Evolutionary conservation across 192 early-diverging fungal genomes (phyloP).

Genomic region (Funneliformis geosporum): DNA sequence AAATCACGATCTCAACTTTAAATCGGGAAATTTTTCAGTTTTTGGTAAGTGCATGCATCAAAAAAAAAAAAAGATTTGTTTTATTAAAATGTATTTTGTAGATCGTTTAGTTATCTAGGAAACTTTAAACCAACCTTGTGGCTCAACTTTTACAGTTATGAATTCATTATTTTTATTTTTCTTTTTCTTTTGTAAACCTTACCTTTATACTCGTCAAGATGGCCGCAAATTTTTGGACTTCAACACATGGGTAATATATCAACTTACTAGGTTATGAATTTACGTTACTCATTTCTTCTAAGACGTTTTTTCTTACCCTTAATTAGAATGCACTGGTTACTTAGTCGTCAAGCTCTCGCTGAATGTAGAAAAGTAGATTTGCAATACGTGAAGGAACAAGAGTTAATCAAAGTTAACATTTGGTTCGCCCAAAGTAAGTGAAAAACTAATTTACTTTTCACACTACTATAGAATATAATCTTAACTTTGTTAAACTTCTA

Average conservation of each 20-base stretch:
- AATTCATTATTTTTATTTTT: no score
- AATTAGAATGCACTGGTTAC: conserved; percentile 52
- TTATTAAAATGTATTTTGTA: no score
- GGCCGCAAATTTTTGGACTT: conserved; percentile 77
- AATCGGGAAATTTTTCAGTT: no score
- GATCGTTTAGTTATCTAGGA: no score
- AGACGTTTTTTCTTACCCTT: not conserved
- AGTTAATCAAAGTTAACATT: conserved; percentile 60
- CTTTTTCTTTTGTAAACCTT: no score
- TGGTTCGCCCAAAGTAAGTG: conserved; percentile 64
- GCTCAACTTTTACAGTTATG: no score
- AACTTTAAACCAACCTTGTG: no score
- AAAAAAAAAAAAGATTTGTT: no score
- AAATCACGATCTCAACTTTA: no score
- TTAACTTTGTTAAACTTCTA: conserved; percentile 12
- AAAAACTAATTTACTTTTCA: not conserved
- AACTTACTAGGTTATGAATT: not conserved
- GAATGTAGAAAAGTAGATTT: conserved; percentile 59
- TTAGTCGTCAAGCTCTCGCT: conserved; percentile 52
- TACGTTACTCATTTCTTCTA: not conserved
- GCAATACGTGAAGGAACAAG: conserved; percentile 50
- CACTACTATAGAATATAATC: no score
- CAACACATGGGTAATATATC: conserved; percentile 62
- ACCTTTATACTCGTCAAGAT: conserved; percentile 35
- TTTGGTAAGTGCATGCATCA: no score